phyloP scores from a whole-genome alignment of 306 rosid genomes.

The Lathyrus sativus region DNA sequence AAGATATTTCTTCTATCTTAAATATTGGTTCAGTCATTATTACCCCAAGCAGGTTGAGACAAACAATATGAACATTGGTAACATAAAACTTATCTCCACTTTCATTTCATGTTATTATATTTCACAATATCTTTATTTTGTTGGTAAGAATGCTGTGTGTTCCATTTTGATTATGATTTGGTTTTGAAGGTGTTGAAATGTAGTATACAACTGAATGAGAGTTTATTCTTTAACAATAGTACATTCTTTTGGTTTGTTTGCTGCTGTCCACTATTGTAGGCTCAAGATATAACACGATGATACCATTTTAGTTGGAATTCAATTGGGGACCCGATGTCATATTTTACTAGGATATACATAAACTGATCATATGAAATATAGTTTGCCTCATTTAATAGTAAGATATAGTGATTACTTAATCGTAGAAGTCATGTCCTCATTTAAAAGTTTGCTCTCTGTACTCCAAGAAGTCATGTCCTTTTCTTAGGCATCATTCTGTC shows the following conservation, averaged over 20 bases:
- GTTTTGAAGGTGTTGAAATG: slow-evolving; percentile 32
- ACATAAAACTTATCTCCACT: background rate
- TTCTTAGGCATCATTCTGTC: too few species aligned
- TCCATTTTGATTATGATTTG: slow-evolving; percentile 24
- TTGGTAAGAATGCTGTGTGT: slow-evolving; percentile 14
- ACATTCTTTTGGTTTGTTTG: background rate
- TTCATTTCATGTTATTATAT: slow-evolving; percentile 1
- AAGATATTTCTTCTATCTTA: slow-evolving; percentile 50
- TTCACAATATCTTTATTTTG: slow-evolving; percentile 20
- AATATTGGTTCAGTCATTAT: slow-evolving; percentile 70
- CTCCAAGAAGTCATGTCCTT: too few species aligned
- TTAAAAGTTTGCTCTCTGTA: too few species aligned
- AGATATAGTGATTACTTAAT: too few species aligned
- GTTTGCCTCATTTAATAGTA: too few species aligned
- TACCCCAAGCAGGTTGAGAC: slow-evolving; percentile 46
- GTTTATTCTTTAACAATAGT: background rate
- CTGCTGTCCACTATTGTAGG: background rate
- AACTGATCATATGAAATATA: too few species aligned
- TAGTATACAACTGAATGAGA: background rate
- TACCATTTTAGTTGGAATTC: background rate
- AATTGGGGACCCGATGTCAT: background rate
- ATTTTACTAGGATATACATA: background rate
- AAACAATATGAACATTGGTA: slow-evolving; percentile 39
- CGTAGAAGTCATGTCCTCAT: too few species aligned
- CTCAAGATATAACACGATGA: background rate